phyloP scores from a whole-genome alignment of 768 basidiomycete species.

The Rubroboletus satanas region DNA sequence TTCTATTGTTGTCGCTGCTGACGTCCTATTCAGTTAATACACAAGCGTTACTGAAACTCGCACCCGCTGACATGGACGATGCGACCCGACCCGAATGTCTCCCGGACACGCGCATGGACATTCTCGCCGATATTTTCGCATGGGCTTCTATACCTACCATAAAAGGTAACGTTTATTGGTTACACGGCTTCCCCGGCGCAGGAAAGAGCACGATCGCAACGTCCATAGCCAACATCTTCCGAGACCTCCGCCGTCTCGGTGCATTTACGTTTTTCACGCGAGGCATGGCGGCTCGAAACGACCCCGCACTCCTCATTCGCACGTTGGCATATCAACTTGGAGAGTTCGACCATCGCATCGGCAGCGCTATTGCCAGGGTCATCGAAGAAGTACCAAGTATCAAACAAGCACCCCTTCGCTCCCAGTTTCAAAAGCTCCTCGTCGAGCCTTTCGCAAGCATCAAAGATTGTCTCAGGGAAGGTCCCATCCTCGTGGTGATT shows the following conservation, averaged over 20 bases:
- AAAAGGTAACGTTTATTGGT: constrained; percentile 29
- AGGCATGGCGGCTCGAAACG: constrained; percentile 26
- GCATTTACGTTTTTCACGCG: constrained; percentile 36
- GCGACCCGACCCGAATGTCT: constrained; percentile 25
- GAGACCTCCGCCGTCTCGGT: constrained; percentile 33
- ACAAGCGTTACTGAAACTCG: constrained; percentile 25
- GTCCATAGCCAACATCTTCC: constrained; percentile 33
- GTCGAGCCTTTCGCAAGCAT: constrained; percentile 28
- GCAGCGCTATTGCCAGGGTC: constrained; percentile 22
- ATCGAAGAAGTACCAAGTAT: constrained; percentile 29
- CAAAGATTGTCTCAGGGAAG: constrained; percentile 17
- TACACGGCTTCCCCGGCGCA: constrained; percentile 34
- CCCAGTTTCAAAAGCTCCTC: constrained; percentile 34
- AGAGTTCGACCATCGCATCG: constrained; percentile 30
- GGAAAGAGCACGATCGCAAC: constrained; percentile 37
- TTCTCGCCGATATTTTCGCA: constrained; percentile 24
- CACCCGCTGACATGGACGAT: constrained; percentile 30
- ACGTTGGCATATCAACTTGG: constrained; percentile 36
- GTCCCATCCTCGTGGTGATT: constrained; percentile 32
- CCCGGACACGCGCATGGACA: constrained; percentile 30
- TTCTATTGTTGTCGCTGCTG: neutral
- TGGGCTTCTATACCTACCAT: constrained; percentile 23
- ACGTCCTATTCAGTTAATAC: constrained; percentile 10
- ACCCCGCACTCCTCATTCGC: constrained; percentile 30
- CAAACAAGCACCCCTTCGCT: constrained; percentile 24